Evolutionary conservation across 1,139 yeast genomes (phyloP).

Genomic region (Fermentozyma sake): DNA sequence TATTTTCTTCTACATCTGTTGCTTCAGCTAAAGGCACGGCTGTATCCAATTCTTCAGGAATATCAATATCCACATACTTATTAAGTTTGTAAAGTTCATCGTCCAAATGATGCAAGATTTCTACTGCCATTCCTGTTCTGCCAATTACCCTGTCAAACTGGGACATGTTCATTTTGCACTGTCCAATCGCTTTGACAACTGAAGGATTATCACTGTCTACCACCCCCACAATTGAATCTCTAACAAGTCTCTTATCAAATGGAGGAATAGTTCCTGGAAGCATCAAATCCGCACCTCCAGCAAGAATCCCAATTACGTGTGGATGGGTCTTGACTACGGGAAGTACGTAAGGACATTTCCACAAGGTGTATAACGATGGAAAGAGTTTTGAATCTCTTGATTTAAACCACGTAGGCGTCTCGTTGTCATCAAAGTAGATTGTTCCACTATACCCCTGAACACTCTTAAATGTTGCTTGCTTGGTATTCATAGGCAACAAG

Average conservation of each 20-base stretch:
- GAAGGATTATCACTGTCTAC: constrained; percentile 58
- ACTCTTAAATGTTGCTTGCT: constrained; percentile 63
- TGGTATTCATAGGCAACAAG: constrained; percentile 57
- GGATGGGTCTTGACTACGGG: constrained; percentile 72
- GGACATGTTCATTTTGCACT: constrained; percentile 50
- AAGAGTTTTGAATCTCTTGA: constrained; percentile 49
- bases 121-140: constrained; percentile 63
- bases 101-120: constrained; percentile 47
- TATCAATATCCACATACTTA: constrained; percentile 40
- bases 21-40: constrained; percentile 7
- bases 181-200: constrained; percentile 74
- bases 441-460: constrained; percentile 54
- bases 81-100: constrained; percentile 52
- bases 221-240: constrained; percentile 67
- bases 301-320: constrained; percentile 58
- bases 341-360: constrained; percentile 63
- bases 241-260: constrained; percentile 44
- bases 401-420: constrained; percentile 71
- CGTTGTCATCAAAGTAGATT: constrained; percentile 59
- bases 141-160: constrained; percentile 45
- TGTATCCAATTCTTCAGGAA: constrained; percentile 21
- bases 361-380: constrained; percentile 71
- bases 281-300: constrained; percentile 87
- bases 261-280: constrained; percentile 86
- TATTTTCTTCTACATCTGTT: constrained; percentile 7